phyloP scores from a whole-genome alignment of 2,329 filamentous ascomycete species.

The Biscogniauxia sp. region DNA sequence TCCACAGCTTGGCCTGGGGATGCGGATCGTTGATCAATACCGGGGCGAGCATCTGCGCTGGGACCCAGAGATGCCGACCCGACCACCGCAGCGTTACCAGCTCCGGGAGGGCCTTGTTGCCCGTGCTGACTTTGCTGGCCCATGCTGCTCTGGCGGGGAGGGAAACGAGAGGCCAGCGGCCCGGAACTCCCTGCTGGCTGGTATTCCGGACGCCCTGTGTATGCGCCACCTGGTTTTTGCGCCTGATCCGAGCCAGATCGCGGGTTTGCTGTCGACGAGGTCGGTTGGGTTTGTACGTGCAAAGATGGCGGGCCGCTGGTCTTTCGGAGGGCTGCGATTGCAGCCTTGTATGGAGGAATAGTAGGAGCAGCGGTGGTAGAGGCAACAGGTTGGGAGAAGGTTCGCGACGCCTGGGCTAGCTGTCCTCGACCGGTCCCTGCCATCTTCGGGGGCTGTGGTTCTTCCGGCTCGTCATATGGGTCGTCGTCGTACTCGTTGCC shows the following conservation, averaged over 20 bases:
- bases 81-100: constrained; percentile 12
- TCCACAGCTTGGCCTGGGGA: constrained; percentile 39
- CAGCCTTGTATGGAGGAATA: constrained; percentile 20
- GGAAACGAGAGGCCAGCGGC: constrained; percentile 44
- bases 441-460: constrained; percentile 40
- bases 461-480: constrained; percentile 50
- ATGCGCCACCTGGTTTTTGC: background rate
- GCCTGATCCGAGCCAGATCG: constrained; percentile 1
- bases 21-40: constrained; percentile 36
- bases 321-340: constrained; percentile 4
- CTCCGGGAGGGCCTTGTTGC: constrained; percentile 38
- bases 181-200: constrained; percentile 18
- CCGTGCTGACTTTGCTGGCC: constrained; percentile 21
- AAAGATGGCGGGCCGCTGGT: constrained; percentile 27
- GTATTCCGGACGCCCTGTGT: constrained; percentile 7
- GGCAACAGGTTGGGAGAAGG: constrained; percentile 25
- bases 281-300: constrained; percentile 30
- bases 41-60: constrained; percentile 28
- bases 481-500: constrained; percentile 67
- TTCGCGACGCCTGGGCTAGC: constrained; percentile 33
- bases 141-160: constrained; percentile 62
- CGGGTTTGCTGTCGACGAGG: background rate
- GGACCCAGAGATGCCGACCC: constrained; percentile 30
- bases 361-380: background rate
- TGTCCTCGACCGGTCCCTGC: constrained; percentile 44